Evolutionary conservation across 495 filamentous ascomycete genomes (phyloP).

Genomic region (Chaetomium tenue): DNA sequence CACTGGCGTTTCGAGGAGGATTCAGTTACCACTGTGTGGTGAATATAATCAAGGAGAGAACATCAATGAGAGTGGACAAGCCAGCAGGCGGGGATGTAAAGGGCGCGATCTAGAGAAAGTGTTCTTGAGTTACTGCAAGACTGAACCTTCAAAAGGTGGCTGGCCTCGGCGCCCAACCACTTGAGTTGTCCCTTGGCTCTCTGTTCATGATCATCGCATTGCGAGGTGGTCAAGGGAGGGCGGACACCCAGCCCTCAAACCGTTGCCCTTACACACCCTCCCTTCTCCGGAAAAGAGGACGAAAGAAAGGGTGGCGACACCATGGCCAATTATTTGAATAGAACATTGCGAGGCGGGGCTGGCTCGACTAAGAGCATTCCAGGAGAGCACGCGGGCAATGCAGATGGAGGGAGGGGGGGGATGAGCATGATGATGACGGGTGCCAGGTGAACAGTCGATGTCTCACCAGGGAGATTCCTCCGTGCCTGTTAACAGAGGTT

Average conservation of each 20-base stretch:
- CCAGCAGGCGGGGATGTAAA: background rate
- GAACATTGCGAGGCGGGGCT: slow-evolving; percentile 24
- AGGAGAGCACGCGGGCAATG: slow-evolving; percentile 7
- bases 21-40: background rate
- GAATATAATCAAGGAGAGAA: background rate
- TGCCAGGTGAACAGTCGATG: background rate
- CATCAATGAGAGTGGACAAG: background rate
- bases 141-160: slow-evolving; percentile 24
- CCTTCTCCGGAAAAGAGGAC: slow-evolving; percentile 3
- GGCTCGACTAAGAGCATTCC: slow-evolving; percentile 28
- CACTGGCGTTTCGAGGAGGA: background rate
- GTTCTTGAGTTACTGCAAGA: slow-evolving; percentile 19
- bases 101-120: background rate
- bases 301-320: slow-evolving; percentile 3
- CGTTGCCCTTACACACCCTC: slow-evolving; percentile 7
- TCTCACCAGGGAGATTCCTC: background rate
- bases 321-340: slow-evolving; percentile 18
- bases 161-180: slow-evolving; percentile 7
- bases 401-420: background rate
- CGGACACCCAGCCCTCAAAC: slow-evolving; percentile 7
- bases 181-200: slow-evolving; percentile 22
- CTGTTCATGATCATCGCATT: slow-evolving; percentile 12
- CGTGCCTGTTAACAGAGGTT: background rate
- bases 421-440: background rate
- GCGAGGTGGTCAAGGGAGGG: slow-evolving; percentile 9